Base-by-base conservation (phyloP, 2,329 filamentous ascomycete species). In the Ascosphaera acerosa region DNA sequence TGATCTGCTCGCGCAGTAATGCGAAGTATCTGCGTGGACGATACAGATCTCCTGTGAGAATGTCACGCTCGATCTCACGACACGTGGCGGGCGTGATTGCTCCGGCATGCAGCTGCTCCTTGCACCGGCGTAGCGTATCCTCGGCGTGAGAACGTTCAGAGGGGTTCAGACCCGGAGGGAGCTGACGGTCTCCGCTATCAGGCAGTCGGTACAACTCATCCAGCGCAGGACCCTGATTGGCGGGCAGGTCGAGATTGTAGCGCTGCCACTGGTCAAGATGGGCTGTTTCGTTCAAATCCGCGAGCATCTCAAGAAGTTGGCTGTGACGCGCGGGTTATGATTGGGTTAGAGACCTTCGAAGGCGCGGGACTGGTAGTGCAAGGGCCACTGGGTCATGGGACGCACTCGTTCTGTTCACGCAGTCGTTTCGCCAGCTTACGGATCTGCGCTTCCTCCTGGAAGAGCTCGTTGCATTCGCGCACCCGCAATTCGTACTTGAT, bases 381-480 rank as follows among this genome's bases (percentile, higher is more conserved):
- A 29, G 10, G 23, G 25, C 14, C 31, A 26, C 18, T 18, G 10
- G 15, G 27, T 25, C 18, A 23, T 26, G 19, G 22, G 29, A 23
- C 72, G 44, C 63, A 91, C 82, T 94, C 84, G 43, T 91, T 91
- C 54, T 92, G 76, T 43, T 89, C 70, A 34, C 80, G 75, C 36
- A 97, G 64, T 32, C 81, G 66, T 50, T 77, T 81, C 15, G 80
- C 76, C 3, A 78, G 75, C 40, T 73, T 70, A 37, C 75, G 66
- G 22, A 82, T 76, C 50, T 75, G 73, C 46, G 80, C 71, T 53
- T 92, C 82, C 39, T 81, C 68, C 41, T 66, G 68, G 54, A 84
- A 81, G 35, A 58, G 41, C n/a, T 38, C 41, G 33, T 52, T 54
- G 34, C 50, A 69, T 20, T 82, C 76, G 51, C 74, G 72, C 49